A percentile compares a stretch with the other conserved stretches of the same genome.
Evolutionary conservation across 495 filamentous ascomycete genomes (phyloP).

Genomic region (Penicillium roqueforti): DNA sequence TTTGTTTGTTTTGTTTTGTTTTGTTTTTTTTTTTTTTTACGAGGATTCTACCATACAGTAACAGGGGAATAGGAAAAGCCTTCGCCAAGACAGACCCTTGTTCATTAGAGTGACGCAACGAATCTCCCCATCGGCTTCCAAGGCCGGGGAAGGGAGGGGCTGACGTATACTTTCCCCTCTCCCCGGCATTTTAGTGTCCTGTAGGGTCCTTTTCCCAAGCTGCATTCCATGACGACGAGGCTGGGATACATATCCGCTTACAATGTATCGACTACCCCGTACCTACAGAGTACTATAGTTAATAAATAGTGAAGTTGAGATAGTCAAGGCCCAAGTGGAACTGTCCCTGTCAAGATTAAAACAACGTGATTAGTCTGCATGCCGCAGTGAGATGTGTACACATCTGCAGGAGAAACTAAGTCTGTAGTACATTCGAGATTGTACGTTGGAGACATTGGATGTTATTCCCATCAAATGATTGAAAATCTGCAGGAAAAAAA

Average conservation of each 20-base stretch:
- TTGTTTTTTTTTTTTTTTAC: too few species aligned
- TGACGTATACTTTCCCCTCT: constrained; percentile 22
- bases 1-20: too few species aligned
- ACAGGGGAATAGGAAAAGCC: neutral
- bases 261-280: too few species aligned
- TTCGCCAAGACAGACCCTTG: neutral
- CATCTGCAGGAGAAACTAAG: neutral
- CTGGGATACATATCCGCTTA: constrained; percentile 2
- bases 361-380: neutral
- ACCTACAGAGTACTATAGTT: too few species aligned
- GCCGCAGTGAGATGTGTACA: neutral
- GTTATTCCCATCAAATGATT: neutral
- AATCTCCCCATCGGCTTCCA: constrained; percentile 3
- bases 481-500: neutral
- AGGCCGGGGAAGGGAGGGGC: constrained; percentile 12
- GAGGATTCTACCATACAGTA: too few species aligned
- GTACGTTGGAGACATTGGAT: too few species aligned
- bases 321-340: neutral
- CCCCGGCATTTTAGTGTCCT: constrained; percentile 4
- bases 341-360: neutral
- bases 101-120: neutral
- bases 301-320: too few species aligned
- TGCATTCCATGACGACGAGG: constrained; percentile 24
- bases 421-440: too few species aligned
- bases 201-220: constrained; percentile 8